Evolutionary conservation across 768 basidiomycete species (phyloP), one percentile per base, ranked within the genome.

Genomic region (Boletus vermiculosoides): DNA sequence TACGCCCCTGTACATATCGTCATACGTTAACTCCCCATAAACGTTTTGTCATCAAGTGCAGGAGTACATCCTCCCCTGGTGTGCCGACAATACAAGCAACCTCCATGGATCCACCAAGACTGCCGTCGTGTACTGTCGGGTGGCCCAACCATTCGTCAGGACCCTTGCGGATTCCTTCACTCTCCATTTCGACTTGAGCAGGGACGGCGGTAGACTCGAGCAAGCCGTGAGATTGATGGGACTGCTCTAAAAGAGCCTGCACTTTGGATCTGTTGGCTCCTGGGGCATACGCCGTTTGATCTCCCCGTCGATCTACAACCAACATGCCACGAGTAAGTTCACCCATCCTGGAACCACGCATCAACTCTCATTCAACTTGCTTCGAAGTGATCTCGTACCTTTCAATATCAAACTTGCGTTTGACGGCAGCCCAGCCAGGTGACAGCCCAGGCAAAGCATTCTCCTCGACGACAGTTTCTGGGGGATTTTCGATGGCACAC

Each of bases 321-420:
- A 93, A 78, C 90, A 94, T 93, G 12, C 93, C 92, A 31, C 91
- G 80, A 7, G 92, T 94, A 20, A 88, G 65, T 68, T 94, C 92
- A 1, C 91, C 93, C 3, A 69, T 77, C 46, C 93, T 89, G 48
- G 42, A 5, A 47, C 1, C 28, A 36, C 16, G 45, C 25, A 34
- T 50, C 37, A 56, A 28, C 36, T 12, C 18, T 4, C 16, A 39
- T 39, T 34, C 49, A 41, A 45, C n/a, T 23, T 37, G 28, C 25
- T 48, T 34, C 13, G 23, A 28, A 33, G 15, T 7, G 4, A 34
- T n/a, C 52, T 1, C 73, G 18, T 50, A 87, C 88, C 87, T 78
- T 72, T 92, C 89, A 36, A 91, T 79, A 48, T 86, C 81, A 66
- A 92, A 90, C 33, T 77, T 73, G 52, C 86, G 76, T 57, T 66